phyloP scores from a whole-genome alignment of 192 early-diverging fungal genomes.

The Cladochytrium replicatum region DNA sequence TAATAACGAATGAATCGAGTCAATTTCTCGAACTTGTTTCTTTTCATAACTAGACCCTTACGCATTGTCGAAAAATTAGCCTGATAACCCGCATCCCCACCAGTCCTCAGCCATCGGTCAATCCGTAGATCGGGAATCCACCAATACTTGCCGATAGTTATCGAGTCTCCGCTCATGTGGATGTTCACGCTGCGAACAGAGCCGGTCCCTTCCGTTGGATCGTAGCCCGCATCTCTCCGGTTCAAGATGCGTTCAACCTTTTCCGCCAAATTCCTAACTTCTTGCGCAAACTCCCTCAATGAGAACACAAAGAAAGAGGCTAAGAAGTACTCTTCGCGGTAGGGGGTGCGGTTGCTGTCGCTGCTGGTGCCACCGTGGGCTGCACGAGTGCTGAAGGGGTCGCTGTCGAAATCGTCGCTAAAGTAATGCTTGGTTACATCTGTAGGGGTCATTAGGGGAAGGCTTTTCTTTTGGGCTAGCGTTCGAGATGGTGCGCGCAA shows the following conservation, averaged over 20 bases:
- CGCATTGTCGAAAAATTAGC: background rate
- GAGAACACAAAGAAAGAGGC: background rate
- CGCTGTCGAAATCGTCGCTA: background rate
- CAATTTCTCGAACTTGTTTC: too few relatives aligned
- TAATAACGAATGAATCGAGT: too few relatives aligned
- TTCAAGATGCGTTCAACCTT: background rate
- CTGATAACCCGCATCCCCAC: background rate
- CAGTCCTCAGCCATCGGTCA: background rate
- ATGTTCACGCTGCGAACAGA: too few relatives aligned
- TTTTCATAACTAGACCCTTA: too few relatives aligned
- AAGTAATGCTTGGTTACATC: background rate
- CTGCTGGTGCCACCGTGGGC: background rate
- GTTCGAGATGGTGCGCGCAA: background rate
- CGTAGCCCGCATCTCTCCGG: too few relatives aligned
- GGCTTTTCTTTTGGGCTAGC: background rate
- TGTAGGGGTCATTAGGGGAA: background rate
- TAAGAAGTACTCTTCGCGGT: background rate
- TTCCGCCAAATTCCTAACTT: background rate
- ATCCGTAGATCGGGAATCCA: background rate
- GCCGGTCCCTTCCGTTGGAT: too few relatives aligned
- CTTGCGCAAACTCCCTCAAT: background rate
- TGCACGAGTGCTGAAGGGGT: background rate
- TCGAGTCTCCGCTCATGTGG: background rate
- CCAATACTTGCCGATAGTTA: background rate
- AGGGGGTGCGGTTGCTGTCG: background rate